Percentiles rank a stretch among this genome's conserved stretches.
phyloP scores from a whole-genome alignment of 2,329 filamentous ascomycete species.

The Pyricularia sp. region DNA sequence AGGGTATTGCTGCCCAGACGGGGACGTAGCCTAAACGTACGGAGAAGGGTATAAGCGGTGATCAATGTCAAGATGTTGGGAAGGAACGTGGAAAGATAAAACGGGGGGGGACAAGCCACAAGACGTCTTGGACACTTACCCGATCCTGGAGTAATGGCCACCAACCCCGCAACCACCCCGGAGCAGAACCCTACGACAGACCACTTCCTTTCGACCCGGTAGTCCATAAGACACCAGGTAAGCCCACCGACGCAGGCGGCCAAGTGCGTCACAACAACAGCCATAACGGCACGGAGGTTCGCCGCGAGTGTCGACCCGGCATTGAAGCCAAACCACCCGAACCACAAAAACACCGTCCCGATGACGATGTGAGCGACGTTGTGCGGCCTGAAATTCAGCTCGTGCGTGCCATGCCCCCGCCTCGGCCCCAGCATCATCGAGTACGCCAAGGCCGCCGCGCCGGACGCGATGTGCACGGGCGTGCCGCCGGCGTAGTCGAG shows the following conservation, averaged over 20 bases:
- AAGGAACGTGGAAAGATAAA: neutral
- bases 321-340: conserved; percentile 95
- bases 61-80: neutral
- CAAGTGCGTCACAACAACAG: conserved; percentile 76
- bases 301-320: conserved; percentile 73
- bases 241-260: conserved; percentile 78
- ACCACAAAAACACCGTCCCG: conserved; percentile 89
- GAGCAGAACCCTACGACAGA: conserved; percentile 91
- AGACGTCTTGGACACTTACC: neutral
- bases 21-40: conserved; percentile 50
- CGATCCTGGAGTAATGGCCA: conserved; percentile 81
- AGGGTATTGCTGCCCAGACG: conserved; percentile 48
- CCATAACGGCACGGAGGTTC: conserved; percentile 80
- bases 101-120: neutral
- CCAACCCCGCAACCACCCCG: conserved; percentile 77
- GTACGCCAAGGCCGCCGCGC: conserved; percentile 76
- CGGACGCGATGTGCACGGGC: conserved; percentile 81
- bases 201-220: conserved; percentile 83
- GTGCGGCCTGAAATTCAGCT: conserved; percentile 85
- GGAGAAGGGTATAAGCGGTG: neutral
- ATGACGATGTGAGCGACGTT: conserved; percentile 90
- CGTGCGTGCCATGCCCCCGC: conserved; percentile 66
- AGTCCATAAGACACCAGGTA: conserved; percentile 84
- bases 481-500: conserved; percentile 87
- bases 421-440: conserved; percentile 86